phyloP scores from a whole-genome alignment of 176 grass and related monocot species.

The Aegilops umbellulata region DNA sequence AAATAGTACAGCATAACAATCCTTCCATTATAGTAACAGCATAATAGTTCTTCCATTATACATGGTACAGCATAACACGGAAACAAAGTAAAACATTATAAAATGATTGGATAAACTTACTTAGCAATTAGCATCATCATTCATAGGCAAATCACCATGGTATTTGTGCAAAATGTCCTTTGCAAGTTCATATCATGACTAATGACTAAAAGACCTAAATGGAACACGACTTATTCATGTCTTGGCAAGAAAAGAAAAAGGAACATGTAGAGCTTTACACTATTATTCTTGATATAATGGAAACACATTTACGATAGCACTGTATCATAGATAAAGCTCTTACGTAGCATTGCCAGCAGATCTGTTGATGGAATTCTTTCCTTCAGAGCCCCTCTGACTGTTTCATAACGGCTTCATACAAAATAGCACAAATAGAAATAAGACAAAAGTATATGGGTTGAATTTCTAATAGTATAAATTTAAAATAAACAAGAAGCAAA shows the following conservation, averaged over 20 bases:
- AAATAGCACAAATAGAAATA: slow-evolving; percentile 20
- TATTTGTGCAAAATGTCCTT: slow-evolving; percentile 9
- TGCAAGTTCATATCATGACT: not conserved
- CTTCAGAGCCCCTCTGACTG: slow-evolving; percentile 55
- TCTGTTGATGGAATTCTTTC: slow-evolving; percentile 73
- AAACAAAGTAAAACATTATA: not conserved
- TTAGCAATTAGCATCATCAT: slow-evolving; percentile 4
- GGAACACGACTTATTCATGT: not conserved
- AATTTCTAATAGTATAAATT: slow-evolving; percentile 25
- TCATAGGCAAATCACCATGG: not conserved
- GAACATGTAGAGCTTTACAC: slow-evolving; percentile 3
- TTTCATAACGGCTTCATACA: slow-evolving; percentile 87
- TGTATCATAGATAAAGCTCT: slow-evolving; percentile 42
- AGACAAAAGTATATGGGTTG: slow-evolving; percentile 7
- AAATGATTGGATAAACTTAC: not conserved
- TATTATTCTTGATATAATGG: slow-evolving; percentile 11
- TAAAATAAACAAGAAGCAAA: slow-evolving; percentile 3
- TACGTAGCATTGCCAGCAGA: slow-evolving; percentile 86
- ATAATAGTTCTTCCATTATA: slow-evolving; percentile 2
- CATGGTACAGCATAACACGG: not conserved
- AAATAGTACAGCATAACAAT: not conserved
- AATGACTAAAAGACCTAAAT: slow-evolving; percentile 11
- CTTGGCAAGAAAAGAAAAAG: slow-evolving; percentile 15
- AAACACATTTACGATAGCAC: slow-evolving; percentile 10
- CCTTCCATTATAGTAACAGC: not conserved